Base-by-base conservation (phyloP, 2,329 filamentous ascomycete genomes). In the Botrytis byssoidea region DNA sequence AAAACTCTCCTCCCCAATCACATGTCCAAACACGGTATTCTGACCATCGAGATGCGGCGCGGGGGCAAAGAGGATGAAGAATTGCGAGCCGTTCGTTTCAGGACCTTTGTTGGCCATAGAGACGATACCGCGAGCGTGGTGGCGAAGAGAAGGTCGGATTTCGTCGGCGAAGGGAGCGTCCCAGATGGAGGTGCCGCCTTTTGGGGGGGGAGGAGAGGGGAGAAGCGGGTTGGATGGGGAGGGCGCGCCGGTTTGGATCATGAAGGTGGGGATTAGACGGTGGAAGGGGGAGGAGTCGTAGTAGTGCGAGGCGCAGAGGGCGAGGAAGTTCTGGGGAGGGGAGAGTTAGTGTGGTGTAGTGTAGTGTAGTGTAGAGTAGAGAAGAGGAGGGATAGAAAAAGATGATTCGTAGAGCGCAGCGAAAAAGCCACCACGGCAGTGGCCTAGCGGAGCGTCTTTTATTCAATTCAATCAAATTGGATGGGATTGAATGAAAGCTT, bases 21-120 rank as follows among this genome's bases (percentile, higher is more conserved):
- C 85, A 81, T 91, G 90, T 18, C 93, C 93, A 83, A 97, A 95
- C 2, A 95, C 91, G 0, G 93, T 95, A 81, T 96, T 96, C 81
- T 93, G 88, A 7, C 93, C 93, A 81, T 96, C 93, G 60, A 97
- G 85, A 83, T 96, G 93, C 55, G 92, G 88, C 40, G 93, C 92
- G 77, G 92, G 90, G 74, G 92, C 92, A 78, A 94, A 92, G 1
- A 91, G 89, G 75, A 96, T 85, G 82, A 95, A 97, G 83, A 96
- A 97, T 81, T 97, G 93, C 67, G 89, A 92, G 25, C 90, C 91
- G 80, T 94, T 94, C 60, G 91, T 92, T 37, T 86, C 87, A 2
- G 90, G 89, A 0, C 92, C 92, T 79, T 92, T 92, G 83, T 94
- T 94, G 25, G 92, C 92, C 92, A 94, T 94, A 78, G 90, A 91